Percentiles rank a stretch among this genome's conserved stretches.
These are phyloP conservation scores for Aspergillus jensenii DNA, from an alignment of 2,329 filamentous ascomycete species.

Conservation along the genomic window DNA sequence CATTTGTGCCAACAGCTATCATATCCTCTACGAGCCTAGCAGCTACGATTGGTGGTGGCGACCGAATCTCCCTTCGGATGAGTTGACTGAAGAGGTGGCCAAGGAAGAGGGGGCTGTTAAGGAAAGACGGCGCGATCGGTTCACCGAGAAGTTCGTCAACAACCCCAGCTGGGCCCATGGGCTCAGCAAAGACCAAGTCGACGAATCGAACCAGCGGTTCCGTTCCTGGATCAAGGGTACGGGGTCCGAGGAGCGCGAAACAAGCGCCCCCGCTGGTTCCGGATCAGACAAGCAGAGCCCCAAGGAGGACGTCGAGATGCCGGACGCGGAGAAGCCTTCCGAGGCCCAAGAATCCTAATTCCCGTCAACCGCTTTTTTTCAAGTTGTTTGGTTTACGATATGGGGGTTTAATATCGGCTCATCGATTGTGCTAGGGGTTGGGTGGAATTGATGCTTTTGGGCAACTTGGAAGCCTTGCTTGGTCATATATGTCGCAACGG, in stretches of 20 bases:
- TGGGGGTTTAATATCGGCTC: not conserved
- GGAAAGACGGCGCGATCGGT: conserved; percentile 48
- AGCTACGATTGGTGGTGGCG: conserved; percentile 72
- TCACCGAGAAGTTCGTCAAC: conserved; percentile 54
- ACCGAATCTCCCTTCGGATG: conserved; percentile 28
- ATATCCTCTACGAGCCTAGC: conserved; percentile 72
- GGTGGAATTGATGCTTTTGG: conserved; percentile 5
- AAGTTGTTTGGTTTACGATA: not conserved
- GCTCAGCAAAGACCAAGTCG: conserved; percentile 51
- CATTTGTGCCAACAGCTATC: conserved; percentile 75
- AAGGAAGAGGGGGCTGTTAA: conserved; percentile 37
- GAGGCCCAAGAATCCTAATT: conserved; percentile 20
- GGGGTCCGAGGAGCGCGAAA: conserved; percentile 22
- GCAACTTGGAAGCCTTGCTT: conserved; percentile 2
- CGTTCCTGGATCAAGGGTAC: conserved; percentile 46
- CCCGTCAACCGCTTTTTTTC: not conserved
- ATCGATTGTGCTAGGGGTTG: not conserved
- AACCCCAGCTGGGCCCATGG: conserved; percentile 54
- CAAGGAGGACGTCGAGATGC: conserved; percentile 36
- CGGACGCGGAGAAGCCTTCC: conserved; percentile 30
- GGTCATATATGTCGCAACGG: conserved; percentile 8
- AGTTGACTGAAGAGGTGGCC: conserved; percentile 33
- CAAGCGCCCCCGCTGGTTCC: conserved; percentile 14
- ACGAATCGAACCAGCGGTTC: conserved; percentile 48
- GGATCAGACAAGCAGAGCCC: conserved; percentile 21